Base-by-base conservation (phyloP, 495 filamentous ascomycete species). In the Chaetomium cochliodes region DNA sequence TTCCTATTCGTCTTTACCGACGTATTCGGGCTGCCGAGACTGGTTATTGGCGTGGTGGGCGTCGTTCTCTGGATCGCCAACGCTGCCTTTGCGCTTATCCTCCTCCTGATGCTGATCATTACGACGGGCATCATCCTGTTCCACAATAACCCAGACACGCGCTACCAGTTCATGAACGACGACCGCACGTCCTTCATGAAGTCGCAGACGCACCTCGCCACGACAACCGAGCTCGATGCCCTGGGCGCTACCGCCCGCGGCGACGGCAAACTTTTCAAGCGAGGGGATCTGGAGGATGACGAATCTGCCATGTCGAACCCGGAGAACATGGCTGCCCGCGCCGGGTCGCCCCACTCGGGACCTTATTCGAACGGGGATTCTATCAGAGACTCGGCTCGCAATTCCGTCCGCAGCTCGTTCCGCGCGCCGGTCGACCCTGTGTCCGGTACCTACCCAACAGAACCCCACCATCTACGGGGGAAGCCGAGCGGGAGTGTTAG, bases 181-280 rank as follows among this genome's bases (percentile, higher is more conserved):
- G 94, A 98, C 79, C 89, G 94, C 64, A 91, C 90, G 52, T 97
- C 93, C 3, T 97, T 98, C 78, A 97, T 97, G 87, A 98, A 98
- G 82, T 97, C 93, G 5, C 89, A 96, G 68, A 89, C 90, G n/a
- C 86, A 92, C 69, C 82, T 98, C 62, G 90, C 84, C 41, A 76
- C 78, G 20, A 80, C 79, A 25, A 94, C 90, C 3, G 94, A 98
- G 73, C 82, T 98, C 63, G 93, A 98, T 77, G 94, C 94, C 9
- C 81, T 98, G 37, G 96, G 90, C 65, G 92, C 88, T 53, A 97
- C 94, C 12, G 94, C 94, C 33, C 89, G 94, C 63, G 93, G 92
- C 61, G 91, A 93, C 64, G 69, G 66, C 52, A 93, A 92, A 77
- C 77, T 79, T 2, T 87, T 87, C 68, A 82, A 84, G 65, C 82